These are phyloP conservation scores for Fusarium sp. DNA, from an alignment of 2,329 filamentous ascomycete species.

Conservation along the genomic window DNA sequence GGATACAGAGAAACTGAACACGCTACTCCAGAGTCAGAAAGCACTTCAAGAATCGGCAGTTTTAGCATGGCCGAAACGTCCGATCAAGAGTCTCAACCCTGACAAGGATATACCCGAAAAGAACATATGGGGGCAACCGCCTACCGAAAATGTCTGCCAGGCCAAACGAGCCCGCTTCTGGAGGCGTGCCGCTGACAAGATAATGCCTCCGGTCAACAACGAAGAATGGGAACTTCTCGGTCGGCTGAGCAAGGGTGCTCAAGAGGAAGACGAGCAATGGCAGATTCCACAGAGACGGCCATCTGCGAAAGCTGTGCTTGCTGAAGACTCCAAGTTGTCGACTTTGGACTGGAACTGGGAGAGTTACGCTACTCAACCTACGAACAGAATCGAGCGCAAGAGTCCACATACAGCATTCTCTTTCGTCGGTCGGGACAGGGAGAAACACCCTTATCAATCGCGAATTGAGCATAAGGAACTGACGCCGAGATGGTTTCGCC, in stretches of 20 bases:
- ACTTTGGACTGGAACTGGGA: slow-evolving; percentile 59
- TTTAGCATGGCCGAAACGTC: slow-evolving; percentile 46
- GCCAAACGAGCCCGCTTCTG: slow-evolving; percentile 64
- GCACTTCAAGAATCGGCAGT: slow-evolving; percentile 48
- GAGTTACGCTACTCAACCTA: slow-evolving; percentile 56
- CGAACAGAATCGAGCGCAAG: slow-evolving; percentile 56
- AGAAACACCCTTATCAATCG: slow-evolving; percentile 56
- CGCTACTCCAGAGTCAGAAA: slow-evolving; percentile 60
- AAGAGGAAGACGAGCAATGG: slow-evolving; percentile 53
- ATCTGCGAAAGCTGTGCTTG: slow-evolving; percentile 27
- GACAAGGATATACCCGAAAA: slow-evolving; percentile 54
- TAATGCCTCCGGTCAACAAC: slow-evolving; percentile 67
- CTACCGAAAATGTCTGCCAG: slow-evolving; percentile 56
- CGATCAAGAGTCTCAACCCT: slow-evolving; percentile 54
- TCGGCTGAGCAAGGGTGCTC: slow-evolving; percentile 60
- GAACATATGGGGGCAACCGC: slow-evolving; percentile 65
- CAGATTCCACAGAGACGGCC: slow-evolving; percentile 53
- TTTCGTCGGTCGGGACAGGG: slow-evolving; percentile 38
- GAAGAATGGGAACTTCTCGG: slow-evolving; percentile 69
- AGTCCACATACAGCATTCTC: slow-evolving; percentile 52
- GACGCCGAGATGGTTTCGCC: slow-evolving; percentile 59
- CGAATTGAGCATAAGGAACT: slow-evolving; percentile 52
- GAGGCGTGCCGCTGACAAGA: slow-evolving; percentile 58
- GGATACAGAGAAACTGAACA: slow-evolving; percentile 61
- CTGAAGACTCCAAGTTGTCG: background rate